Base-by-base conservation (phyloP, 306 rosid species). In the Malus sylvestris region DNA sequence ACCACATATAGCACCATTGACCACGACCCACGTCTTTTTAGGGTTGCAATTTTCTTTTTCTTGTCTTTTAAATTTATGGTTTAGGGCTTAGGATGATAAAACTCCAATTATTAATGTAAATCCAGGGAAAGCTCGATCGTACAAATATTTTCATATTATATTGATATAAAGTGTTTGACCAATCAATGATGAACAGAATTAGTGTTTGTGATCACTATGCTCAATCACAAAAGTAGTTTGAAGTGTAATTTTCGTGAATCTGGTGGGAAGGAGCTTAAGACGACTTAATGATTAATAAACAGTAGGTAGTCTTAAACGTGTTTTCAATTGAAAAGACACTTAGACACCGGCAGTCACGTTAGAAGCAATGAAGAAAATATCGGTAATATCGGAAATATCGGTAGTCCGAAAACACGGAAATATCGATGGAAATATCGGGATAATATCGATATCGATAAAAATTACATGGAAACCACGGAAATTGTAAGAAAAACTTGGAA, bases 291-390 rank as follows among this genome's bases (percentile, higher is more conserved):
- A 44, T 22, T 45, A 68, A 44, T 40, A 13, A 46, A 42, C 72
- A 49, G 25, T 18, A 5, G 55, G 18, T 18, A 5, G 55, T 51
- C 74, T 8, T 15, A 25, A 46, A 49, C 20, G 15, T 44, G 23
- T 16, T 25, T 18, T 70, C 16, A 19, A 27, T 22, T 23, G 45
- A 6, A 22, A 57, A 33, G 67, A 16, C n/a, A 9, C 15, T 5
- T 7, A 10, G 42, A 67, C 68, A 72, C 72, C 76, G 79, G 10
- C 78, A 45, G 60, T 72, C 70, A 76, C 67, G n/a, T n/a, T n/a
- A n/a, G n/a, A n/a, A n/a, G n/a, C n/a, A n/a, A n/a, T n/a, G n/a
- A n/a, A n/a, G n/a, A n/a, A n/a, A n/a, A n/a, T n/a, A n/a, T n/a
- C n/a, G n/a, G n/a, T n/a, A n/a, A n/a, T n/a, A n/a, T n/a, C n/a